phyloP scores from a whole-genome alignment of 1,139 yeast species.

The Sugiyamaella pinicola region DNA sequence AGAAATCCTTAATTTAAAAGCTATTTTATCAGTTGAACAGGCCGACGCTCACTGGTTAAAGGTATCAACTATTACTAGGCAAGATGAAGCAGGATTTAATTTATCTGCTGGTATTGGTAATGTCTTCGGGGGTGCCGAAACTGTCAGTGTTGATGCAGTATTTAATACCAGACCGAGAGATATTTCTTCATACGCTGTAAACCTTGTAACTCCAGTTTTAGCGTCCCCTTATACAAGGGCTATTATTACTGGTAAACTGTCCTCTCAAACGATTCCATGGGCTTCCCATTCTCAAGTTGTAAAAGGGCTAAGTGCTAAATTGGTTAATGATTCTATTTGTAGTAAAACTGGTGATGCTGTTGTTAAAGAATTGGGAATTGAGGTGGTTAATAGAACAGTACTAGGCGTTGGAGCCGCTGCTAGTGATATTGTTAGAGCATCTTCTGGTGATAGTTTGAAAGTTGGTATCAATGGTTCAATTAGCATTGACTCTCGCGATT shows the following conservation, averaged over 20 bases:
- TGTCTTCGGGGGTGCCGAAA: constrained; percentile 88
- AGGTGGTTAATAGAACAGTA: constrained; percentile 48
- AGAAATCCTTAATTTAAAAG: constrained; percentile 30
- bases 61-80: constrained; percentile 55
- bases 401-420: constrained; percentile 48
- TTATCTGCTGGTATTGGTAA: constrained; percentile 59
- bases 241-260: constrained; percentile 58
- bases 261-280: constrained; percentile 70
- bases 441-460: constrained; percentile 45
- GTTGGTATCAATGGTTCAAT: constrained; percentile 40
- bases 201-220: constrained; percentile 62
- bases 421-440: constrained; percentile 39
- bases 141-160: constrained; percentile 71
- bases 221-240: constrained; percentile 56
- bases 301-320: constrained; percentile 59
- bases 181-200: constrained; percentile 63
- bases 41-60: constrained; percentile 26
- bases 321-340: constrained; percentile 2
- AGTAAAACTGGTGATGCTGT: constrained; percentile 36
- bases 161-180: constrained; percentile 73
- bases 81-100: constrained; percentile 88
- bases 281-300: constrained; percentile 60
- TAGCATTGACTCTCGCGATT: constrained; percentile 41
- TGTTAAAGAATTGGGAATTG: constrained; percentile 58
- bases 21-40: constrained; percentile 31